These are phyloP conservation scores for Colletotrichum eleusines DNA, from an alignment of 2,329 filamentous ascomycete genomes.

Conservation along the genomic window DNA sequence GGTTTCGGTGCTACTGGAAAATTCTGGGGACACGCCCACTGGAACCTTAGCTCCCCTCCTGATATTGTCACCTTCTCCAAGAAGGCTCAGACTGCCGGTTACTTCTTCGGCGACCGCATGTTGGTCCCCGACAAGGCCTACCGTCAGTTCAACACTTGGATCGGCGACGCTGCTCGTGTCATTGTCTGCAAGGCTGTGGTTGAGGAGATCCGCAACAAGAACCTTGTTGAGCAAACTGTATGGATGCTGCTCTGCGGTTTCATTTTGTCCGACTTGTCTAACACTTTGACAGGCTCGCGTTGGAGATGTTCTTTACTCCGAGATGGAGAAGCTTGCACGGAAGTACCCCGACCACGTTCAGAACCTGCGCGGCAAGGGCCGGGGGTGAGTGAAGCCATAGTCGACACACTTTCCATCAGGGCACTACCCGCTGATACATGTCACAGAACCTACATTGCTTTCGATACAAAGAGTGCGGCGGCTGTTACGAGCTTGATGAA, in stretches of 20 bases:
- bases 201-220: conserved; percentile 76
- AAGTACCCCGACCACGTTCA: conserved; percentile 77
- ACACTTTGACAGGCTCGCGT: conserved; percentile 59
- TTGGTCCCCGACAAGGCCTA: conserved; percentile 85
- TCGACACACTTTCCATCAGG: background rate
- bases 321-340: conserved; percentile 71
- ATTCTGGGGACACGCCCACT: conserved; percentile 91
- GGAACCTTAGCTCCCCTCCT: conserved; percentile 77
- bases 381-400: conserved; percentile 56
- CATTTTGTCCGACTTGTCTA: conserved; percentile 1
- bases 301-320: conserved; percentile 76
- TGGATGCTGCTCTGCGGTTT: background rate
- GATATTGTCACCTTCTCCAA: conserved; percentile 93
- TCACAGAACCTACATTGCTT: conserved; percentile 78
- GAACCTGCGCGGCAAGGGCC: conserved; percentile 82
- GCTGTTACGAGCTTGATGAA: conserved; percentile 79
- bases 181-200: conserved; percentile 84
- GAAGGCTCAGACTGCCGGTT: conserved; percentile 87
- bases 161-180: conserved; percentile 83
- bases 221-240: conserved; percentile 73
- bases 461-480: conserved; percentile 78
- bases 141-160: conserved; percentile 91
- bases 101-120: conserved; percentile 82
- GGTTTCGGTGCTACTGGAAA: conserved; percentile 87
- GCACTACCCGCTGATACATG: background rate